Conservation (phyloP, 305 asterid species). For the Plantago coronopus region DNA sequence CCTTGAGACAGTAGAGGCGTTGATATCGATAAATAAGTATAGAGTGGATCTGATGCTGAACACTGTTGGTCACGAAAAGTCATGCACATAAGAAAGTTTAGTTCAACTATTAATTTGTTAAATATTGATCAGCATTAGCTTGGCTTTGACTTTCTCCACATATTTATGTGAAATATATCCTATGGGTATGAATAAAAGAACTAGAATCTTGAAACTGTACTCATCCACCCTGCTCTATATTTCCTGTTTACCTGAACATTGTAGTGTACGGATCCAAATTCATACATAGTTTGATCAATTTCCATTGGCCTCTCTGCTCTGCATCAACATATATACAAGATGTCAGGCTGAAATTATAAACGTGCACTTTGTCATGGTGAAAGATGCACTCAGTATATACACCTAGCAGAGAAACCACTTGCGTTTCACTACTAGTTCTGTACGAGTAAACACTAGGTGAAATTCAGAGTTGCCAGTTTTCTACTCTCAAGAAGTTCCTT, state of each 20-base stretch:
- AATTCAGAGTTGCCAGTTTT: too few species aligned
- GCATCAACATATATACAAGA: slow-evolving; percentile 25
- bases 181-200: background rate
- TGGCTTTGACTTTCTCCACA: background rate
- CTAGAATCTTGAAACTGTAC: background rate
- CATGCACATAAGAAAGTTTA: slow-evolving; percentile 18
- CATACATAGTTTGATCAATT: slow-evolving; percentile 70
- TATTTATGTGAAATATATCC: too few species aligned
- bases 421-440: too few species aligned
- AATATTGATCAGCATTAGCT: background rate
- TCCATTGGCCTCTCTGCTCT: slow-evolving; percentile 52
- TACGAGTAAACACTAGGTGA: too few species aligned
- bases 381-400: too few species aligned
- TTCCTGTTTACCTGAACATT: slow-evolving; percentile 57
- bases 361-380: too few species aligned
- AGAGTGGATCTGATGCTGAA: slow-evolving; percentile 50
- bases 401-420: too few species aligned
- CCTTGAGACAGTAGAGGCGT: slow-evolving; percentile 73
- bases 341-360: background rate
- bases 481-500: too few species aligned
- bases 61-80: slow-evolving; percentile 37
- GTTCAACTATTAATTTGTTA: background rate
- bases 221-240: background rate
- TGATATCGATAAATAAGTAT: slow-evolving; percentile 64
- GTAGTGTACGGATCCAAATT: slow-evolving; percentile 74